Evolutionary conservation across 169 alveolate species (phyloP), one percentile per base, ranked within the genome.

Genomic region (Hepatocystis sp.): DNA sequence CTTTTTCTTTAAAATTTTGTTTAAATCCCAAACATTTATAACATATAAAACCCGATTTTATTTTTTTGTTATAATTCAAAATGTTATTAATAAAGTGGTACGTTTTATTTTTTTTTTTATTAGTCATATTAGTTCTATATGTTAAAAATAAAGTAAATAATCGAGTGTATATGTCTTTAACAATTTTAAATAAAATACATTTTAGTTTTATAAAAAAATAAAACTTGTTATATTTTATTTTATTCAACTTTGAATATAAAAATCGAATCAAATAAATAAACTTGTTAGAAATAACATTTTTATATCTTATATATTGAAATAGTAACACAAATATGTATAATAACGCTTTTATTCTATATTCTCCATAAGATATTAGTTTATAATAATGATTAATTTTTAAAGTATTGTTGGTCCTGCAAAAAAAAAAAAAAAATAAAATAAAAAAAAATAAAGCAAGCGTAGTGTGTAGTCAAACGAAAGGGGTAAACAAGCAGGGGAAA

Each of bases 141-240:
- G 53, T 71, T 56, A 25, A 30, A 11, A 58, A 39, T 32, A 71
- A 71, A n/a, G 56, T 34, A 25, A 39, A 56, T 32, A 71, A 36
- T 1, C 86, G 76, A 7, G 30, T 61, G 7, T 71, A 46, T 1
- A 71, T 42, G 56, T 58, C 63, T 19, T 61, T 27, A 36, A 71
- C 61, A 39, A 71, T 28, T 55, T 71, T 15, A 4, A 30, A 4
- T 34, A 71, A 13, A 36, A 71, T 15, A 11, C 4, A 13, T 71
- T 46, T 56, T 49, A 56, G n/a, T 13, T 71, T 71, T 0, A 11
- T 8, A 17, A 56, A 32, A 51, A 71, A 71, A 19, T 21, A 2
- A 2, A 36, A 42, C 2, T 56, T 71, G 2, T 5, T 63, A n/a
- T 21, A 4, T 30, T 56, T 56, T 17, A 55, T 39, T 0, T 27